phyloP scores from a whole-genome alignment of 2,329 filamentous ascomycete species.

The Chaetomiaceae sp. region DNA sequence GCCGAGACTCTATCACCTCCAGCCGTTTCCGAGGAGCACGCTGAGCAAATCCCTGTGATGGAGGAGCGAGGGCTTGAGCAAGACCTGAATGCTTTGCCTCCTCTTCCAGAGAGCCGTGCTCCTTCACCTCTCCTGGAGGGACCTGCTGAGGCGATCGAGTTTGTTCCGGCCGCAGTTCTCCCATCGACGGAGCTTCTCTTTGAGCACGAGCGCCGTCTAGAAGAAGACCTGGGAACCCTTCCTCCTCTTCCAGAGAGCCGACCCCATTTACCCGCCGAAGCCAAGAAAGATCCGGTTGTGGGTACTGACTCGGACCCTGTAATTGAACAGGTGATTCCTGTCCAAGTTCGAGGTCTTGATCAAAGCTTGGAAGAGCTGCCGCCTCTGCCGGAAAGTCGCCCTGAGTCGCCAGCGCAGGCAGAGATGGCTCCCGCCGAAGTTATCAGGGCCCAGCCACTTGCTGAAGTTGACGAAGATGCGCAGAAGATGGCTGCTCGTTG shows the following conservation, averaged over 20 bases:
- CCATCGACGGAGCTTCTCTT: not conserved
- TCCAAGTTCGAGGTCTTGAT: not conserved
- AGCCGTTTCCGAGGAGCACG: not conserved
- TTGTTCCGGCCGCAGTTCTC: not conserved
- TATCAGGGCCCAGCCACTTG: not conserved
- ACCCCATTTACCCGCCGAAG: not conserved
- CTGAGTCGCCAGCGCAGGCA: not conserved
- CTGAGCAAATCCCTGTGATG: conserved; percentile 37
- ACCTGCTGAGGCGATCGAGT: not conserved
- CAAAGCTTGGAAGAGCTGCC: not conserved
- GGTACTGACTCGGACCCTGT: not conserved
- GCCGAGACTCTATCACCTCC: too few relatives aligned
- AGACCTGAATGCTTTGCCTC: not conserved
- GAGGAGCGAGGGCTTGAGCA: not conserved
- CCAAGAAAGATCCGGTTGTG: not conserved
- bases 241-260: conserved; percentile 8
- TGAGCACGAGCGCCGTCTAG: not conserved
- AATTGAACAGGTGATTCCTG: not conserved
- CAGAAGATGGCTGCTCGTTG: not conserved
- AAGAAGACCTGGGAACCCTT: not conserved
- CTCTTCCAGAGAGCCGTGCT: conserved; percentile 6
- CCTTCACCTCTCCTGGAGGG: not conserved
- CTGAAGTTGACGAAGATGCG: not conserved
- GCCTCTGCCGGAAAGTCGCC: conserved; percentile 7
- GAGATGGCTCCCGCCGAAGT: not conserved